A percentile compares a stretch with the other conserved stretches of the same genome.
These are phyloP conservation scores for Metarhizium robertsii DNA, from an alignment of 2,329 filamentous ascomycete species.

Conservation along the genomic window DNA sequence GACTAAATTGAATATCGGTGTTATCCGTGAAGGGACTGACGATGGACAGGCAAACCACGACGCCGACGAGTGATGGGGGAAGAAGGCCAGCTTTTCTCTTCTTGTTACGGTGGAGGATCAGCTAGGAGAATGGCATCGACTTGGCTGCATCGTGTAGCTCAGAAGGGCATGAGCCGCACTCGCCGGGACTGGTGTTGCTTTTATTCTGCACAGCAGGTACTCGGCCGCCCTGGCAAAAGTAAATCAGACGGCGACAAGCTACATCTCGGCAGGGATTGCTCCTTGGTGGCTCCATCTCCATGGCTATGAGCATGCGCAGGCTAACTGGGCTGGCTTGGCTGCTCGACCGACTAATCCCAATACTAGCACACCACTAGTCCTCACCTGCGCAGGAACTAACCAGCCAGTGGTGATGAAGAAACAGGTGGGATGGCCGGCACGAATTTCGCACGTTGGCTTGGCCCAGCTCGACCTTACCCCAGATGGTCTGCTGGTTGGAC, in stretches of 20 bases:
- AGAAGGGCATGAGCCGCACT: neutral
- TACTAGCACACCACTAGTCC: no score
- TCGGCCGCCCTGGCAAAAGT: no score
- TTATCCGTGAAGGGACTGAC: no score
- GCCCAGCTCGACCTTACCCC: neutral
- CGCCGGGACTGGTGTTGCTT: conserved; percentile 1
- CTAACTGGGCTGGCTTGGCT: neutral
- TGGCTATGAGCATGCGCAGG: neutral
- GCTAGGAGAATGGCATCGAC: neutral
- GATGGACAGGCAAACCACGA: no score
- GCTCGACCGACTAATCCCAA: no score
- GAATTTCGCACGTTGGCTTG: neutral
- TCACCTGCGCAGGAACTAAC: no score
- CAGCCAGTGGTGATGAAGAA: no score
- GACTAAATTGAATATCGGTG: neutral
- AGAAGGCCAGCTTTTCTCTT: neutral
- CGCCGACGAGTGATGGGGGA: no score
- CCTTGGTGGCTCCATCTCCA: neutral
- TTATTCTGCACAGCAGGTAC: conserved; percentile 2
- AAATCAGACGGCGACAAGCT: neutral
- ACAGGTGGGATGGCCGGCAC: no score
- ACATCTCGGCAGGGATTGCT: neutral
- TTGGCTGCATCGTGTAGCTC: neutral
- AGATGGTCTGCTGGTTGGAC: neutral
- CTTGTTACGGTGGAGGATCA: no score